Evolutionary conservation across 2,329 filamentous ascomycete species (phyloP).

Genomic region (Zasmidium cellare): DNA sequence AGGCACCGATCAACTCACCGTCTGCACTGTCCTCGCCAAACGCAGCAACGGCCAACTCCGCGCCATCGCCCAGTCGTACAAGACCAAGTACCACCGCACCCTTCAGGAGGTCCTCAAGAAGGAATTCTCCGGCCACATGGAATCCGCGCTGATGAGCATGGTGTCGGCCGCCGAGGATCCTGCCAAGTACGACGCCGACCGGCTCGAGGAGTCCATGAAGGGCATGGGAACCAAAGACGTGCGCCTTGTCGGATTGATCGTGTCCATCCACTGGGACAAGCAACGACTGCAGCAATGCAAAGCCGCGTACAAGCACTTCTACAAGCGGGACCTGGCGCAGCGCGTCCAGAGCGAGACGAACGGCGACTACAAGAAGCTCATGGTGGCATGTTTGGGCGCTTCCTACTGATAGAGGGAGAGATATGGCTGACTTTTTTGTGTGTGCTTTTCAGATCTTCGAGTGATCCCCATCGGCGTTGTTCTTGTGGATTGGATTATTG

Average conservation of each 20-base stretch:
- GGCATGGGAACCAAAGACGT: constrained; percentile 85
- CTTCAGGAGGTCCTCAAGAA: constrained; percentile 74
- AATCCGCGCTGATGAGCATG: constrained; percentile 77
- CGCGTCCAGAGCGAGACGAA: constrained; percentile 76
- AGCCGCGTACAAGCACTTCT: constrained; percentile 71
- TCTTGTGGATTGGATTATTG: not conserved
- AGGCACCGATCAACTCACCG: constrained; percentile 68
- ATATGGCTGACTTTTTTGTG: constrained; percentile 14
- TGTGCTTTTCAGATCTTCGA: constrained; percentile 19
- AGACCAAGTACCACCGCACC: constrained; percentile 67
- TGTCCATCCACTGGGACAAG: constrained; percentile 81
- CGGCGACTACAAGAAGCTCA: constrained; percentile 74
- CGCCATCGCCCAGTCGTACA: constrained; percentile 75
- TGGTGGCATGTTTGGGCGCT: constrained; percentile 59
- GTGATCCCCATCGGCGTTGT: constrained; percentile 11
- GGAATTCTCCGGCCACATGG: constrained; percentile 91
- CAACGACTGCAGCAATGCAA: constrained; percentile 74
- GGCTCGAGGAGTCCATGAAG: constrained; percentile 85
- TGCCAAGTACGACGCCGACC: constrained; percentile 76
- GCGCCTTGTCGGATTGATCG: constrained; percentile 72
- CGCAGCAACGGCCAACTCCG: constrained; percentile 81
- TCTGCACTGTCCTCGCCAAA: constrained; percentile 75
- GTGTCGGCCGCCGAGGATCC: constrained; percentile 76
- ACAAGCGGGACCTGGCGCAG: constrained; percentile 64
- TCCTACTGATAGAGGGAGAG: not conserved